phyloP scores from a whole-genome alignment of 1,284 basidiomycete species.

The Mycena citricolor region DNA sequence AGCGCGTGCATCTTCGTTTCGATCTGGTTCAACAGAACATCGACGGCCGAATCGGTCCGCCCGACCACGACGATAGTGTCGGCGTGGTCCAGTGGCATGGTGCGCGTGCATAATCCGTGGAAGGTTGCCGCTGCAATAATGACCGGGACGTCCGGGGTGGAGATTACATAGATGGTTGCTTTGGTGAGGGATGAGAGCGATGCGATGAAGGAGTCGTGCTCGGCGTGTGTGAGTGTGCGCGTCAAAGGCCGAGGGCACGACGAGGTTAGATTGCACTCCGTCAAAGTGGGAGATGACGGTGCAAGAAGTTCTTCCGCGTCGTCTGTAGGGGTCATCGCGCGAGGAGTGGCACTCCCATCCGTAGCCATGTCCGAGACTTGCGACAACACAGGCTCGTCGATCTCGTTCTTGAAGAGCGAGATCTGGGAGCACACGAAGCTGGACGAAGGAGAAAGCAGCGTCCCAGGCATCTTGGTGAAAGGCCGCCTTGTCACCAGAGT shows the following conservation, averaged over 20 bases:
- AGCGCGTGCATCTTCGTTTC: slow-evolving; percentile 23
- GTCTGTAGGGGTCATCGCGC: neutral
- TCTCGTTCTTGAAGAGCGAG: slow-evolving; percentile 15
- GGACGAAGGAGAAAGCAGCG: slow-evolving; percentile 46
- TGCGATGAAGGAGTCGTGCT: slow-evolving; percentile 15
- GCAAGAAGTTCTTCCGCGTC: neutral
- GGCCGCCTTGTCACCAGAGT: slow-evolving; percentile 8
- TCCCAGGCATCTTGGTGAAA: slow-evolving; percentile 51
- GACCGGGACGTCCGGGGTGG: slow-evolving; percentile 11
- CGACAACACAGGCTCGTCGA: slow-evolving; percentile 9
- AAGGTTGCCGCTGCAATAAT: slow-evolving; percentile 6
- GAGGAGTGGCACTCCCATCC: neutral
- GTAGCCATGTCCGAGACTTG: slow-evolving; percentile 1
- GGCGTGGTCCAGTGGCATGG: slow-evolving; percentile 15
- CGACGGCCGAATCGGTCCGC: slow-evolving; percentile 13
- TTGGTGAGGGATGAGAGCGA: slow-evolving; percentile 18
- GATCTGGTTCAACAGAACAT: slow-evolving; percentile 19
- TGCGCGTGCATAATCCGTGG: slow-evolving; percentile 12
- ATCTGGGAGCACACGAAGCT: slow-evolving; percentile 19
- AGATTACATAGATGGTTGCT: slow-evolving; percentile 20
- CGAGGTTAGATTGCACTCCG: no score
- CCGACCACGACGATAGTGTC: slow-evolving; percentile 19
- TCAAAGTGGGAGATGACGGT: slow-evolving; percentile 1
- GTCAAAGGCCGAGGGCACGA: slow-evolving; percentile 6
- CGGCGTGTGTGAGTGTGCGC: slow-evolving; percentile 16